Conservation (phyloP, 176 grass and related monocot species). For the Musa itinerans region DNA sequence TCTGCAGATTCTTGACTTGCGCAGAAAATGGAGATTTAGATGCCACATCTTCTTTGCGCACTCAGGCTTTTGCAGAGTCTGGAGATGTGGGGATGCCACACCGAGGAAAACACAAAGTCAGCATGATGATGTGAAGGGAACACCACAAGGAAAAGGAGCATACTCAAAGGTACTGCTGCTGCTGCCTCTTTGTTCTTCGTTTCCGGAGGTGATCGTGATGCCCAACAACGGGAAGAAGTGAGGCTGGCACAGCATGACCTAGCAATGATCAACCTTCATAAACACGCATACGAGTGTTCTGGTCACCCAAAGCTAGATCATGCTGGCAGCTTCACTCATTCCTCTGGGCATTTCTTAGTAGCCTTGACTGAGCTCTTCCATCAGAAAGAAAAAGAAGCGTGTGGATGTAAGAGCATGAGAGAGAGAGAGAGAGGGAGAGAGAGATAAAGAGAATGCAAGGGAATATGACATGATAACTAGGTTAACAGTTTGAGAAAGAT, state of each 20-base stretch:
- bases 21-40: too few species aligned
- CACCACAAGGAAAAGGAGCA: too few species aligned
- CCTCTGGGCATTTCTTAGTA: constrained; percentile 10
- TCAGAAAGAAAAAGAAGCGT: neutral
- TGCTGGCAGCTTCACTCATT: constrained; percentile 28
- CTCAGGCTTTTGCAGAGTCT: too few species aligned
- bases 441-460: neutral
- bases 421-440: neutral
- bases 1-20: too few species aligned
- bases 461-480: too few species aligned
- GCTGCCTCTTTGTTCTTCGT: neutral
- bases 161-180: too few species aligned
- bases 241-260: constrained; percentile 29
- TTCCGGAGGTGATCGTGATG: neutral
- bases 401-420: neutral
- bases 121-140: too few species aligned
- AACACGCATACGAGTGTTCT: neutral
- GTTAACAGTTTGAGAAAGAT: too few species aligned
- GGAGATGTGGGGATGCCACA: too few species aligned
- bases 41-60: too few species aligned
- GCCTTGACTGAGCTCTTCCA: neutral
- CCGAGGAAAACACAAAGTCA: too few species aligned
- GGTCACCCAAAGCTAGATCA: constrained; percentile 22
- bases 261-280: neutral
- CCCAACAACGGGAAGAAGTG: constrained; percentile 12